Base-by-base conservation (phyloP, 2,329 filamentous ascomycete genomes). In the Tolypocladium sp. region DNA sequence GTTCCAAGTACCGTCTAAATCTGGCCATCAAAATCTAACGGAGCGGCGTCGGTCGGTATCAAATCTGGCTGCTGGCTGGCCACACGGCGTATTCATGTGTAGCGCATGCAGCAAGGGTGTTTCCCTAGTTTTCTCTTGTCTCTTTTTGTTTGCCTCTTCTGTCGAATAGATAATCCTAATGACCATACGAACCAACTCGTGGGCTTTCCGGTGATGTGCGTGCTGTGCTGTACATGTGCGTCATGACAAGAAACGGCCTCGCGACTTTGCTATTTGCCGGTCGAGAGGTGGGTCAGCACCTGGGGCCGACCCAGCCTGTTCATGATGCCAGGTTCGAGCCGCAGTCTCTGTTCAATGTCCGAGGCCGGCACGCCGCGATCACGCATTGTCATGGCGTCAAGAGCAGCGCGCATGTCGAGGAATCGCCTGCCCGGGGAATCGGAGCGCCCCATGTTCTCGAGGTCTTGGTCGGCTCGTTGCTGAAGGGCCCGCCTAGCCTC, bases 401-500 rank as follows among this genome's bases (percentile, higher is more conserved):
- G 71, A 20, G 84, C 65, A 22, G 76, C 80, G 10, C 71, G 71
- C 42, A 79, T 76, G 56, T 82, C 74, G 12, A 83, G 67, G 56
- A 82, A 79, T 61, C 79, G 75, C 56, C 75, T 69, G 33, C 65
- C 78, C 33, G 66, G 60, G 12, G 67, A 63, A n/a, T 62, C 66
- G 7, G 65, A 64, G 37, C 65, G 67, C n/a, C 74, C 74, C 42
- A 74, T 68, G 17, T 69, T 69, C 61, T 78, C 74, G 37, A 77
- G 71, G 65, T 83, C 80, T 35, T 69, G 67, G 2, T 77, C 72
- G 1, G 79, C 79, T 56, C 69, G 65, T 17, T 72, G 69, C 61
- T 83, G 73, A 10, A 83, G 64, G 15, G 65, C 65, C 25, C 73
- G 73, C n/a, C 81, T 72, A 3, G 79, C 77, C 46, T 79, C 77